Conservation (phyloP, 495 filamentous ascomycete species). For the Neurospora sublineolata region DNA sequence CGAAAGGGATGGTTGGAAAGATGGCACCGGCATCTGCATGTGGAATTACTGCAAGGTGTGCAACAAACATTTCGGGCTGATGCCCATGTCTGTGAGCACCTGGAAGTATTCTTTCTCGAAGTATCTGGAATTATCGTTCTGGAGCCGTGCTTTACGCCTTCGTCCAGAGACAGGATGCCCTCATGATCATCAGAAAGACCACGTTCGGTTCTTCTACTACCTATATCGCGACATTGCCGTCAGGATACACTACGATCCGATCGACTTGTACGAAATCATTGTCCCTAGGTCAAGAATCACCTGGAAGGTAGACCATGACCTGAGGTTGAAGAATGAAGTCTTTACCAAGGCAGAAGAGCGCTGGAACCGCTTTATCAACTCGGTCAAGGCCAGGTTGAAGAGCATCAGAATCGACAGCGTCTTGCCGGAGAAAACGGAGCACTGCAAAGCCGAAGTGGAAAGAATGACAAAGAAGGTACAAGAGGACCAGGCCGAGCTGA, state of each 20-base stretch:
- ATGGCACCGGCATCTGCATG: constrained; percentile 71
- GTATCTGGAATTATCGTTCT: constrained; percentile 92
- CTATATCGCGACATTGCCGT: constrained; percentile 60
- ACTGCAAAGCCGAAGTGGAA: constrained; percentile 73
- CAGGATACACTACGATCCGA: constrained; percentile 81
- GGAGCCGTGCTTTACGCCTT: constrained; percentile 73
- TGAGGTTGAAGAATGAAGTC: constrained; percentile 85
- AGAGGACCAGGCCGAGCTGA: constrained; percentile 63
- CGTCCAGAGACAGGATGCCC: constrained; percentile 68
- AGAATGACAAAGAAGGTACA: constrained; percentile 58
- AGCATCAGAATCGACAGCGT: constrained; percentile 86
- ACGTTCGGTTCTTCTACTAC: constrained; percentile 85
- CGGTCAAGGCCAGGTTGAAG: constrained; percentile 70
- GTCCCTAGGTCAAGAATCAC: constrained; percentile 82
- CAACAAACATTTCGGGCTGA: constrained; percentile 74
- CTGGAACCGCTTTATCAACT: constrained; percentile 73
- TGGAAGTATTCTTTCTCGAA: constrained; percentile 99
- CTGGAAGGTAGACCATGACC: constrained; percentile 93
- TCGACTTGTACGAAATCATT: constrained; percentile 89
- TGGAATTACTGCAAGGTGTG: constrained; percentile 95
- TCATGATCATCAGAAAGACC: constrained; percentile 85
- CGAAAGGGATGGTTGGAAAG: constrained; percentile 27
- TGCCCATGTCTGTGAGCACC: constrained; percentile 86
- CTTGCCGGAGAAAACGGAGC: constrained; percentile 68
- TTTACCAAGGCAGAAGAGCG: constrained; percentile 67